Base-by-base conservation (phyloP, 108 stramenopile genomes). In the Cylindrotheca closterium region DNA sequence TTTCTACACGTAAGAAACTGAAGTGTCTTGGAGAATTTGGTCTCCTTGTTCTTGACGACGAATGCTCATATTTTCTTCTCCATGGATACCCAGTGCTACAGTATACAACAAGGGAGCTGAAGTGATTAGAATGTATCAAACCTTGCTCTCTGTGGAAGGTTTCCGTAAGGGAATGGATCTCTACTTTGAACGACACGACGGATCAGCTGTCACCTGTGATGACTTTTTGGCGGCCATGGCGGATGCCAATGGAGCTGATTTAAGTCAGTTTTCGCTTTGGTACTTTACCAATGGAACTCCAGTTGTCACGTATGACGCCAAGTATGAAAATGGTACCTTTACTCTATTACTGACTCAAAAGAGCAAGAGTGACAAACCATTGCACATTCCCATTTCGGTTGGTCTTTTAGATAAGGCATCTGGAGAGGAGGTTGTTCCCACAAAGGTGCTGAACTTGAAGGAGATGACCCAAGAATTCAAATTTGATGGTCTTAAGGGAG, bases 81-180 rank as follows among this genome's bases (percentile, higher is more conserved):
- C 56, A 99, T 99, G 92, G 96, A 99, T 73, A 99, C n/a, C n/a
- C n/a, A n/a, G n/a, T 32, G 76, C 82, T 23, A 96, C 95, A 7
- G 96, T 97, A 18, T 97, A 97, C 71, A 66, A 65, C 19, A 96
- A 96, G 62, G 96, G 96, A 27, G 89, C 91, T 10, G 97, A 98
- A 65, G 84, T 99, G 15, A 92, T 99, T 58, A 88, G 98, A 5
- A 97, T 99, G 97, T 97, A 96, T 74, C 74, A 84, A 4, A 98
- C 97, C 10, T 58, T 99, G 19, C 58, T 99, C 18, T 84, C 84
- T 2, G 63, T 53, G 22, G 93, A 88, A 30, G 97, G 96, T n/a
- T 99, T 99, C 70, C 80, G 96, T 46, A 96, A 96, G 74, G 98
- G 97, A 3, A 89, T 97, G 92, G 94, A 97, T 66, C 74, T 97